Percentiles rank a stretch among this genome's conserved stretches.
phyloP scores from a whole-genome alignment of 2,329 filamentous ascomycete genomes.

The Cladosporium cucumerinum region DNA sequence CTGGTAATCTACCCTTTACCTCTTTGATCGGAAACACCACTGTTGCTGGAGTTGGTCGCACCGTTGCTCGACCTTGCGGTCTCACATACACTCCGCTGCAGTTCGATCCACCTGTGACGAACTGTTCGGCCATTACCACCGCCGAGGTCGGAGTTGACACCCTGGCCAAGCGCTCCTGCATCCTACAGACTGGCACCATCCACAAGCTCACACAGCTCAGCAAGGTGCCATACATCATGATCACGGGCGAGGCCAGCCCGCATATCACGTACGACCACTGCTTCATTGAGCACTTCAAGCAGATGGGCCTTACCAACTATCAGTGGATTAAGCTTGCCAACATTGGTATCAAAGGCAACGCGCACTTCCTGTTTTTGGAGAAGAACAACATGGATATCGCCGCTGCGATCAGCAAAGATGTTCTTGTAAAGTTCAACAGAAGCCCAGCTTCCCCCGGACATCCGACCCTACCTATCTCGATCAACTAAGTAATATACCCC shows the following conservation, averaged over 20 bases:
- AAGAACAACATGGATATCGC: conserved; percentile 49
- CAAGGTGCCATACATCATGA: conserved; percentile 47
- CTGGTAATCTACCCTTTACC: conserved; percentile 51
- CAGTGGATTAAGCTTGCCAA: conserved; percentile 45
- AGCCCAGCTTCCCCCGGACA: neutral
- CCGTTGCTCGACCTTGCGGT: conserved; percentile 31
- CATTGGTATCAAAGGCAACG: conserved; percentile 51
- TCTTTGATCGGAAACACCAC: conserved; percentile 25
- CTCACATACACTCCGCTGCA: conserved; percentile 34
- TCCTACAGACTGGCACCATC: conserved; percentile 35
- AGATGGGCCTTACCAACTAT: conserved; percentile 49
- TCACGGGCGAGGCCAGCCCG: conserved; percentile 54
- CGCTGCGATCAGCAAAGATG: neutral
- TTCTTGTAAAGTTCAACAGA: neutral
- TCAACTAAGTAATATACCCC: neutral
- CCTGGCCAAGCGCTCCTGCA: conserved; percentile 30
- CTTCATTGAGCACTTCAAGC: conserved; percentile 50
- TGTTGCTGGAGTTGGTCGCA: conserved; percentile 18
- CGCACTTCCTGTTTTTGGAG: conserved; percentile 55
- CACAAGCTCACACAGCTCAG: conserved; percentile 49
- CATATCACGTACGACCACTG: conserved; percentile 56
- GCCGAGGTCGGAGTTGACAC: conserved; percentile 26
- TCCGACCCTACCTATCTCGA: neutral
- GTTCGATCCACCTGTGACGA: conserved; percentile 35
- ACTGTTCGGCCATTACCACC: conserved; percentile 27